Percentiles rank a stretch among this genome's conserved stretches.
phyloP scores from a whole-genome alignment of 192 early-diverging fungal genomes.

The Lunasporangiospora selenospora region DNA sequence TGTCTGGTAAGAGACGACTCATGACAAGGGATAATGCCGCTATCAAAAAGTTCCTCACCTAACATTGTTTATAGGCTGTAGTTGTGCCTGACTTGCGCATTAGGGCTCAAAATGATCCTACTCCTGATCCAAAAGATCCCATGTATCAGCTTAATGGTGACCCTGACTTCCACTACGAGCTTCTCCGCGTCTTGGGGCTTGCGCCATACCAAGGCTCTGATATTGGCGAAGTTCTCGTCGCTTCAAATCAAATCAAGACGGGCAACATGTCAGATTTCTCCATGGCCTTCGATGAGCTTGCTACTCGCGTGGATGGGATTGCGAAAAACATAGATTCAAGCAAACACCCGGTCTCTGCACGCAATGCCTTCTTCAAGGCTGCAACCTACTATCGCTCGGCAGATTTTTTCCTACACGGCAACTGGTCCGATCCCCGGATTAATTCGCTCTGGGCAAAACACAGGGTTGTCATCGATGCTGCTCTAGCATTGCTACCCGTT shows the following conservation, averaged over 20 bases:
- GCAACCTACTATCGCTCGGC: constrained; percentile 28
- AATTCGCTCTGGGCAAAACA: constrained; percentile 22
- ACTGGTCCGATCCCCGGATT: constrained; percentile 26
- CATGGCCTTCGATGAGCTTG: constrained; percentile 21
- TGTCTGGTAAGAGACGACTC: constrained; percentile 22
- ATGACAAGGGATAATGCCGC: no score
- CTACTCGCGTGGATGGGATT: constrained; percentile 11
- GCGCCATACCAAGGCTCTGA: constrained; percentile 24
- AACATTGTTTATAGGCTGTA: constrained; percentile 16
- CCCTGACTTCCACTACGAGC: constrained; percentile 17
- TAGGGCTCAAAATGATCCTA: constrained; percentile 19
- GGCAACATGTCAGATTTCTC: constrained; percentile 9
- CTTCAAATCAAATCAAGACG: constrained; percentile 14
- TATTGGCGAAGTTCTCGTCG: constrained; percentile 29
- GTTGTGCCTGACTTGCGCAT: constrained; percentile 22
- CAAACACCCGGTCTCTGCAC: constrained; percentile 22
- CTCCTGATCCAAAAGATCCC: constrained; percentile 16
- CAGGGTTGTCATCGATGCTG: constrained; percentile 13
- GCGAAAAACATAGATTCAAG: constrained; percentile 17
- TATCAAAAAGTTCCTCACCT: no score
- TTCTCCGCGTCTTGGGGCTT: constrained; percentile 21
- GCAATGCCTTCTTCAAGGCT: constrained; percentile 29
- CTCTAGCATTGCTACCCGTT: constrained; percentile 16
- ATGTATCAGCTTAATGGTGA: constrained; percentile 21
- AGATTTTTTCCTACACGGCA: constrained; percentile 27